Base-by-base conservation (phyloP, 2,329 filamentous ascomycete species). In the Pezicula carpinea region DNA sequence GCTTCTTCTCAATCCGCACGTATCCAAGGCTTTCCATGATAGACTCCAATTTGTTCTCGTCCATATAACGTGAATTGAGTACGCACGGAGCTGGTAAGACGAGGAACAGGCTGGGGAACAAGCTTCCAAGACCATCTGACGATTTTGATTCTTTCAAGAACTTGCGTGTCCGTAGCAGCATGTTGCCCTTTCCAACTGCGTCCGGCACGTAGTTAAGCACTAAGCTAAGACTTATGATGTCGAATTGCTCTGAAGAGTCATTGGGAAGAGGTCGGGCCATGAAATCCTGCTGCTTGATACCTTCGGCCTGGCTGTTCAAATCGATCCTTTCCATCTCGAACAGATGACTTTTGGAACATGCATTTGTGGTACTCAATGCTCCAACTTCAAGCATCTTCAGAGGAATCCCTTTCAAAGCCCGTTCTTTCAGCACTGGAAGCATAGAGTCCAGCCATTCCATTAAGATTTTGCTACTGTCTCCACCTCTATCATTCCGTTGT, bases 151-250 rank as follows among this genome's bases (percentile, higher is more conserved):
- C 55, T 38, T 68, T 77, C 38, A 95, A 70, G 61, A 96, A 96
- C 17, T 78, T 68, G 13, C 85, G 74, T 29, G 85, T 90, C 34
- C 87, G 80, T 44, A 78, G 74, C 44, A 99, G 77, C 93, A 99
- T 99, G 48, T 87, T 79, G 2, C 93, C 93, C 57, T 91, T 79
- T 4, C 75, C 78, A 26, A 69, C 69, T 3, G 89, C 77, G 56
- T 91, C 83, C 0, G 92, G 88, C 3, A 97, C 91, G 62, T 90
- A 99, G 66, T 99, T 99, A 53, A 99, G 74, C 5, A 99, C 93
- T 44, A 99, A 72, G 7, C 90, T 96, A 19, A 99, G 73, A 42
- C 90, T 96, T 59, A 99, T 85, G 43, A 97, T 80, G 63, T 99
- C 89, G 63, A 97, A 97, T 18, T 72, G 73, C 34, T 90, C 82